A percentile compares a stretch with the other conserved stretches of the same genome.
These are phyloP conservation scores for Coniferiporia sulphurascens DNA, from an alignment of 1,284 basidiomycete genomes.

Conservation along the genomic window DNA sequence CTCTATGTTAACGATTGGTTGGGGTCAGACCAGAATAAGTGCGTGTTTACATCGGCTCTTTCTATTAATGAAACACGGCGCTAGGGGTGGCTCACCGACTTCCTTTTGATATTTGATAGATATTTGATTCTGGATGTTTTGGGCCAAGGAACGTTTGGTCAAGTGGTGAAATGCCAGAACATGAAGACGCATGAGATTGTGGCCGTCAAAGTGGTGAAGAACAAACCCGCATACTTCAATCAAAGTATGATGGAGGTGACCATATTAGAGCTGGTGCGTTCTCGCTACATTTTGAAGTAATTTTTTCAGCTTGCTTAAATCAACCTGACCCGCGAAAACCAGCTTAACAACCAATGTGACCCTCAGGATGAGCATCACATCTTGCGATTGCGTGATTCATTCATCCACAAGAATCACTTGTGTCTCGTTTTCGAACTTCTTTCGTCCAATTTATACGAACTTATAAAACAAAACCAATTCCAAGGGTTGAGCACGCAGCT, in stretches of 20 bases:
- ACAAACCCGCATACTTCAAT: slow-evolving; percentile 99
- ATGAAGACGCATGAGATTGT: slow-evolving; percentile 99
- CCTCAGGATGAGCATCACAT: slow-evolving; percentile 96
- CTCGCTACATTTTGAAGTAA: background rate
- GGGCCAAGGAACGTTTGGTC: slow-evolving; percentile 97
- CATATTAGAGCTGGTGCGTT: slow-evolving; percentile 85
- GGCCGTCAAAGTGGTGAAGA: slow-evolving; percentile 99
- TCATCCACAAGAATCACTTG: slow-evolving; percentile 94
- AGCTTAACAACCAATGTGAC: slow-evolving; percentile 92
- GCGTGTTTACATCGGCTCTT: slow-evolving; percentile 30
- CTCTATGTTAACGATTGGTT: slow-evolving; percentile 96
- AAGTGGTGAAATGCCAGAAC: slow-evolving; percentile 99
- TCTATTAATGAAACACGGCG: background rate
- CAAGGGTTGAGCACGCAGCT: slow-evolving; percentile 94
- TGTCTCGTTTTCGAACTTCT: slow-evolving; percentile 98
- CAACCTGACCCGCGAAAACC: background rate
- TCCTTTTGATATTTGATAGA: slow-evolving; percentile 37
- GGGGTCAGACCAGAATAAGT: slow-evolving; percentile 90
- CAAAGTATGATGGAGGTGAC: slow-evolving; percentile 99
- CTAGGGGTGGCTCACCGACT: no score
- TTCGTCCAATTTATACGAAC: slow-evolving; percentile 96
- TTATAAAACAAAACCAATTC: slow-evolving; percentile 99
- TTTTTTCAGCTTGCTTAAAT: background rate
- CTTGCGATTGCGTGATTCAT: slow-evolving; percentile 90
- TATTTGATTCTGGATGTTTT: slow-evolving; percentile 98